Evolutionary conservation across 129 eudicot genomes (phyloP).

Genomic region (Pittosporum tobira): DNA sequence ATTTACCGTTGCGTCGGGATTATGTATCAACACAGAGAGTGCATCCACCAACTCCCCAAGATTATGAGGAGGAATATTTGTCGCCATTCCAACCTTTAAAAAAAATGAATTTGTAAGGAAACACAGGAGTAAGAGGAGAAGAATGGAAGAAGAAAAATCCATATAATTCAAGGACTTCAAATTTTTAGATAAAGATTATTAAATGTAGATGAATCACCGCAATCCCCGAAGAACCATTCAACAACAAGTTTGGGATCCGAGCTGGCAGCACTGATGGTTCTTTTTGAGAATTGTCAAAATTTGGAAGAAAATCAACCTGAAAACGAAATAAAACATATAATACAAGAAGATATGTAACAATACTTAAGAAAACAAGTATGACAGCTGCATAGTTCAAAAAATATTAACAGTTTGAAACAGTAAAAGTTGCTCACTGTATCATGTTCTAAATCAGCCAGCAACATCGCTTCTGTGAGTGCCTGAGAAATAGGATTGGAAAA

Average conservation of each 20-base stretch:
- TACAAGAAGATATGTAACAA: neutral
- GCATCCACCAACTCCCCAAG: constrained; percentile 97
- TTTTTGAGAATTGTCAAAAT: constrained; percentile 79
- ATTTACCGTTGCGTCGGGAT: constrained; percentile 87
- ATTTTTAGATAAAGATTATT: neutral
- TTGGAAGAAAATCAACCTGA: constrained; percentile 92
- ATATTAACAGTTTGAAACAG: constrained; percentile 5
- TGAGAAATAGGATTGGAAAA: constrained; percentile 19
- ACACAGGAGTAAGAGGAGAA: neutral
- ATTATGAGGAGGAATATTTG: constrained; percentile 97
- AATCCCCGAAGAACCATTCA: constrained; percentile 95
- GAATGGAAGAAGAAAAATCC: neutral
- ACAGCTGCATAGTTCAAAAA: constrained; percentile 2
- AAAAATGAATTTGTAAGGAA: neutral
- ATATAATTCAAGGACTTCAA: neutral
- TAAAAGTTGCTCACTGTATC: constrained; percentile 49
- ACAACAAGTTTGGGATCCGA: constrained; percentile 69
- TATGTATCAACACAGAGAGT: constrained; percentile 68
- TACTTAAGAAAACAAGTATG: neutral
- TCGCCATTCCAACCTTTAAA: constrained; percentile 89
- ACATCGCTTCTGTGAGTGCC: constrained; percentile 92
- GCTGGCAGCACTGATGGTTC: constrained; percentile 95
- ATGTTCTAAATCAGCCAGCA: constrained; percentile 84
- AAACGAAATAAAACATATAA: constrained; percentile 2
- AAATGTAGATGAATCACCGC: constrained; percentile 50